Base-by-base conservation (phyloP, 805 yeast genomes). In the Metschnikowia bowlesiae region DNA sequence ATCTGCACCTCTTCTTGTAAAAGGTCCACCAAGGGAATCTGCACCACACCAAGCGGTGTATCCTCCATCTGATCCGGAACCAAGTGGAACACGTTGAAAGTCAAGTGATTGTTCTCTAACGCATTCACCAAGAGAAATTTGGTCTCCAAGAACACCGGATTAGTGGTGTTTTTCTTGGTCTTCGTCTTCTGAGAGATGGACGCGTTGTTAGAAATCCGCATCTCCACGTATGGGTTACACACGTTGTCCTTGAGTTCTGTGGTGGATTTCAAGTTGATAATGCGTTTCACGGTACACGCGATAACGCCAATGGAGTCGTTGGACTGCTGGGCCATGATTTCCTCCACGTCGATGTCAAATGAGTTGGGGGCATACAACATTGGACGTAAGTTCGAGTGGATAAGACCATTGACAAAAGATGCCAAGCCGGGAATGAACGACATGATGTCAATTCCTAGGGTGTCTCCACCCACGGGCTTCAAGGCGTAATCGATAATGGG, bases 381-480 rank as follows among this genome's bases (percentile, higher is more conserved):
- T 39, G 92, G 94, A 39, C 87, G 83, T 60, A 83, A 81, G 56
- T 71, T 84, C 44, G 87, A 70, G 66, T 87, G 85, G 62, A 87
- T 81, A 64, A 84, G 74, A 22, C 78, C 75, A 54, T 84, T 86
- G 48, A 87, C 90, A 61, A 87, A 83, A 2, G 82, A 73, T 26
- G 88, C 78, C 62, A 87, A 79, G 54, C 94, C 94, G 4, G 96
- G 96, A 55, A 87, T 78, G 58, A 87, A 76, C 2, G 91, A 83
- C 95, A 87, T 87, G 58, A 87, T 80, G 69, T 87, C 96, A 40
- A 87, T 62, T 53, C 96, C 96, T 53, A 87, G 76, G n/a, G 91
- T 84, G 64, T 87, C 92, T 70, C 95, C 94, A 65, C 94, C 94
- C 47, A 87, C 85, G 8, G 96, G 96, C 64, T 87, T 87, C 73